These are phyloP conservation scores for Hypomontagnella monticulosa DNA, from an alignment of 495 filamentous ascomycete species.

Conservation along the genomic window DNA sequence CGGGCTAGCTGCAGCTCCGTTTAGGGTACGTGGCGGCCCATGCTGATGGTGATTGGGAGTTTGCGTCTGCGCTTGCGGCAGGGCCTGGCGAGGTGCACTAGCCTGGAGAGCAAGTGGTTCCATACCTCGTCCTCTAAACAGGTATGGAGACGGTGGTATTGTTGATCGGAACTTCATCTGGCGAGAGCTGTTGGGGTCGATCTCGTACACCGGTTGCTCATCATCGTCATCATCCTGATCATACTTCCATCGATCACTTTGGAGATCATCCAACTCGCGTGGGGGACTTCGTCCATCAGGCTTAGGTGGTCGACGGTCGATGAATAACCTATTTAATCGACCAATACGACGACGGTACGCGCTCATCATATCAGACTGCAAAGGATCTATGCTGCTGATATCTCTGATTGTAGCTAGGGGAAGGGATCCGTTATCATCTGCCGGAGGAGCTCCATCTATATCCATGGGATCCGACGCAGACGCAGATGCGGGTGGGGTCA, in stretches of 20 bases:
- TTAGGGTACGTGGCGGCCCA: not conserved
- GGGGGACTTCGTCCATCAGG: conserved; percentile 59
- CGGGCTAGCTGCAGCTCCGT: not conserved
- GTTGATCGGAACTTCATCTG: conserved; percentile 78
- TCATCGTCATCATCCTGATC: conserved; percentile 79
- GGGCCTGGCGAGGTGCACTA: conserved; percentile 32
- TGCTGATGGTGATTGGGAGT: conserved; percentile 54
- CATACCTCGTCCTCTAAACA: conserved; percentile 41
- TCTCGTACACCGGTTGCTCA: conserved; percentile 68
- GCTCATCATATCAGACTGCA: conserved; percentile 51
- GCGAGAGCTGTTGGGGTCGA: conserved; percentile 74
- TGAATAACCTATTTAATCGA: conserved; percentile 79
- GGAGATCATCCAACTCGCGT: conserved; percentile 60
- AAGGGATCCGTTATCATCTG: conserved; percentile 19
- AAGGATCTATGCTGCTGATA: conserved; percentile 43
- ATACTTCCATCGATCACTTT: conserved; percentile 82
- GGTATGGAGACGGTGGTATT: conserved; percentile 62
- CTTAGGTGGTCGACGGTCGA: conserved; percentile 69
- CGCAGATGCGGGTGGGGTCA: conserved; percentile 84
- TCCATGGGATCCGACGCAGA: conserved; percentile 71
- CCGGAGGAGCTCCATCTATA: conserved; percentile 45
- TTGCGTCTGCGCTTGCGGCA: conserved; percentile 43
- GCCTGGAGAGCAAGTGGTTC: conserved; percentile 33
- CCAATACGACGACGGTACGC: conserved; percentile 77
- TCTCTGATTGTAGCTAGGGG: conserved; percentile 47